phyloP scores from a whole-genome alignment of 805 yeast species.

The Wickerhamiella hasegawae region DNA sequence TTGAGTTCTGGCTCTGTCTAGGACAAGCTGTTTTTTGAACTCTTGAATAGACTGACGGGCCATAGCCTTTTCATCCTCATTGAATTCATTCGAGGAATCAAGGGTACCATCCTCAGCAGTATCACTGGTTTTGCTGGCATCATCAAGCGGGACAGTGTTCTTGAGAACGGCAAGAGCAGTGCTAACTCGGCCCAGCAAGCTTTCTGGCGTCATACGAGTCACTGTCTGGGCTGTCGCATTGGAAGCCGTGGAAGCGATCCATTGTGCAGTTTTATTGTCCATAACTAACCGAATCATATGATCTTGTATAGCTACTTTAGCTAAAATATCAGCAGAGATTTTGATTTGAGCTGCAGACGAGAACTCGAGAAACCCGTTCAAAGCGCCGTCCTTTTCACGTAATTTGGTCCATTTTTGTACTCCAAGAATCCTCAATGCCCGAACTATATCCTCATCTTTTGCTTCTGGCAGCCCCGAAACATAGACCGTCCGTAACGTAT shows the following conservation, averaged over 20 bases:
- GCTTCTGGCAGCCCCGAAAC: background rate
- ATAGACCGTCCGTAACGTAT: no score
- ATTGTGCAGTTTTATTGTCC: background rate
- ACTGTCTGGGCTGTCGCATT: conserved; percentile 1
- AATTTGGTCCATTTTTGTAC: background rate
- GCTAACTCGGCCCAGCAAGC: no score
- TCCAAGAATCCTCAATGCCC: background rate
- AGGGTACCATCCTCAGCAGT: background rate
- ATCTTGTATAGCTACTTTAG: background rate
- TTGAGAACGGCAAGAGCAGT: no score
- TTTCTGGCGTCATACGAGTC: conserved; percentile 2
- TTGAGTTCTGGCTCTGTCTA: background rate
- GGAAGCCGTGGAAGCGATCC: background rate
- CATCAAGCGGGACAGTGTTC: no score
- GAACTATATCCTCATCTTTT: background rate
- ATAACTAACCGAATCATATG: background rate
- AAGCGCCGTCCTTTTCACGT: background rate
- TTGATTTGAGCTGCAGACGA: background rate
- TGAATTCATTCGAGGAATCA: background rate
- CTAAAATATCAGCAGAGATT: background rate
- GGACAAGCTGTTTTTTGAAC: no score
- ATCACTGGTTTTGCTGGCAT: no score
- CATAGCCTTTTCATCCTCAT: background rate
- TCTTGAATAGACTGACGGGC: background rate
- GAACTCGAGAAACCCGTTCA: background rate